These are phyloP conservation scores for Salix dunnii DNA, from an alignment of 345 rosid genomes.

Conservation along the genomic window DNA sequence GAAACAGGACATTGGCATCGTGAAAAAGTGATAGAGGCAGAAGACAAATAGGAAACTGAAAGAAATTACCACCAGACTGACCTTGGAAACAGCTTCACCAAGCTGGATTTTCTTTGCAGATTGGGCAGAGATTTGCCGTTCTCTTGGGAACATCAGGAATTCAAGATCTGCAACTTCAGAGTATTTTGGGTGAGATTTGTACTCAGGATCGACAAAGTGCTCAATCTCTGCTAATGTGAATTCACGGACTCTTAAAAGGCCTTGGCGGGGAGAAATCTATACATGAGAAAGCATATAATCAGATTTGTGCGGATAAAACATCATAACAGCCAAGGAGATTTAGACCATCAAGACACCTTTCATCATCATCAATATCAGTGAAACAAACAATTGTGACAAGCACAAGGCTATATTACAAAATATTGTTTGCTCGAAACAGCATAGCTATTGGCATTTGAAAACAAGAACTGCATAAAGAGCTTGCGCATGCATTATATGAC, in stretches of 20 bases:
- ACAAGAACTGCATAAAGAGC: neutral
- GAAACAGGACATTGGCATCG: constrained; percentile 12
- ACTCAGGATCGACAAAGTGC: constrained; percentile 95
- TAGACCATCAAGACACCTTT: neutral
- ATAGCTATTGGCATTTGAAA: neutral
- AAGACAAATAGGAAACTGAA: neutral
- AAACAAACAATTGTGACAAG: neutral
- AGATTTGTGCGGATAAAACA: neutral
- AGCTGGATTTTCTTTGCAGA: constrained; percentile 57
- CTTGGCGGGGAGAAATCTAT: constrained; percentile 98
- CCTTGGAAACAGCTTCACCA: constrained; percentile 84
- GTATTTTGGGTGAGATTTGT: constrained; percentile 87
- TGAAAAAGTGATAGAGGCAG: neutral
- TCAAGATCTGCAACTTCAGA: constrained; percentile 60
- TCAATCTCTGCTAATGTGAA: constrained; percentile 95
- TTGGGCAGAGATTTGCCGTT: constrained; percentile 78
- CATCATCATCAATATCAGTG: neutral
- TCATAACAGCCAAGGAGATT: neutral
- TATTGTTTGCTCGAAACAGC: neutral
- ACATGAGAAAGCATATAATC: neutral
- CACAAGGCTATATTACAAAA: neutral
- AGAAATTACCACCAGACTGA: constrained; percentile 18
- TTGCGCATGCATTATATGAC: neutral
- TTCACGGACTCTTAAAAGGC: constrained; percentile 90
- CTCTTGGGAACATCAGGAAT: constrained; percentile 90